Evolutionary conservation across 495 filamentous ascomycete genomes (phyloP).

Genomic region (Penicillium tannophilum): DNA sequence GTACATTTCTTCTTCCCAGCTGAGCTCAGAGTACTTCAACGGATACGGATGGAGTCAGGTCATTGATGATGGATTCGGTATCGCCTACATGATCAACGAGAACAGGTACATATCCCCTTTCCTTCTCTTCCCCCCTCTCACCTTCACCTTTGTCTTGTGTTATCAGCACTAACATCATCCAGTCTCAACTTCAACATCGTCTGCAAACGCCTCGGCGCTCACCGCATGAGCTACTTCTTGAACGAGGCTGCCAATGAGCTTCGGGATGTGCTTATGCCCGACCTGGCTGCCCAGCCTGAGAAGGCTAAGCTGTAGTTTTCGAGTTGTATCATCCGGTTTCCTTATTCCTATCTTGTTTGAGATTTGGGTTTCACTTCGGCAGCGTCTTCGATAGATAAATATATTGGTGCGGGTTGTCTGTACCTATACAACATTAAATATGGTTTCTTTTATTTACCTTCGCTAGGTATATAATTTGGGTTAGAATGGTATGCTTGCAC

Average conservation of each 20-base stretch:
- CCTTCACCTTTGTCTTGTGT: not conserved
- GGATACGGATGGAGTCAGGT: slow-evolving; percentile 99
- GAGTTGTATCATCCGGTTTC: slow-evolving; percentile 4
- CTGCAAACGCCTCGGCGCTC: slow-evolving; percentile 85
- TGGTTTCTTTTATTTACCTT: not conserved
- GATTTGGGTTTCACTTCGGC: not conserved
- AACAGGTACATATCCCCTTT: slow-evolving; percentile 55
- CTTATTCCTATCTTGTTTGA: not conserved
- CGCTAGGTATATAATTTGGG: not conserved
- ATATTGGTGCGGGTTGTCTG: not conserved
- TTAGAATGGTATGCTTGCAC: not conserved
- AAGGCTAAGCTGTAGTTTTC: slow-evolving; percentile 81
- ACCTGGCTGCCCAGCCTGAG: slow-evolving; percentile 65
- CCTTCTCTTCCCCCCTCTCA: not conserved
- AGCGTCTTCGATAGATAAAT: not conserved
- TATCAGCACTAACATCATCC: slow-evolving; percentile 22
- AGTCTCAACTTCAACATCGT: slow-evolving; percentile 99
- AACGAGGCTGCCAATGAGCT: slow-evolving; percentile 92
- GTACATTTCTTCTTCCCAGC: slow-evolving; percentile 85
- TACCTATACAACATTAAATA: not conserved
- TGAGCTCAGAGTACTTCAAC: slow-evolving; percentile 97
- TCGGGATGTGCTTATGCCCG: slow-evolving; percentile 83
- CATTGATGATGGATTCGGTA: slow-evolving; percentile 92
- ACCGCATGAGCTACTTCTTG: slow-evolving; percentile 93
- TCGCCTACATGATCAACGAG: slow-evolving; percentile 99